Conservation (phyloP, 2,329 filamentous ascomycete genomes). For the Sclerotinia borealis region DNA sequence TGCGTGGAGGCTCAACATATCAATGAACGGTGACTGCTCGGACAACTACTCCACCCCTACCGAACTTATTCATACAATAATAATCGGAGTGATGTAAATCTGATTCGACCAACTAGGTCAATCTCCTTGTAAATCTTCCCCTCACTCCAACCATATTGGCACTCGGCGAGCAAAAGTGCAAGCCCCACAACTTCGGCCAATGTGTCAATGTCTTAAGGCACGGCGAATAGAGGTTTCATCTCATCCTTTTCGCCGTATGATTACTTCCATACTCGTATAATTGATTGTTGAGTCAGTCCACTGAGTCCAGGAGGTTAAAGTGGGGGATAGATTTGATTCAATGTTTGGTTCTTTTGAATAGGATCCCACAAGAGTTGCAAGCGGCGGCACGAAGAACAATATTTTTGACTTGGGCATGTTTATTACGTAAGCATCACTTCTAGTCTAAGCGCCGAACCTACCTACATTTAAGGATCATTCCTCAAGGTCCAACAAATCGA, state of each 20-base stretch:
- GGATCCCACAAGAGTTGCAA: neutral
- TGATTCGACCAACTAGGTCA: neutral
- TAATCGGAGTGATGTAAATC: neutral
- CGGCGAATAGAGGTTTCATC: neutral
- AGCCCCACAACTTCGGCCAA: neutral
- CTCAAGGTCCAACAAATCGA: neutral
- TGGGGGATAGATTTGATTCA: neutral
- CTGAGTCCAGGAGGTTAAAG: neutral
- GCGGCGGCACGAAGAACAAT: neutral
- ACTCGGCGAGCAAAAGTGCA: neutral
- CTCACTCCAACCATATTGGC: neutral
- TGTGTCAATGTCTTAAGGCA: neutral
- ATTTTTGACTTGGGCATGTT: neutral
- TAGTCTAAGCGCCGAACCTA: neutral
- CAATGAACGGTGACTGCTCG: neutral
- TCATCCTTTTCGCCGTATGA: neutral
- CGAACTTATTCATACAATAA: neutral
- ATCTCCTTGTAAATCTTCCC: neutral
- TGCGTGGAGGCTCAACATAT: neutral
- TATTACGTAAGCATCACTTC: neutral
- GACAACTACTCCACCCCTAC: neutral
- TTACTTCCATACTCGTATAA: neutral
- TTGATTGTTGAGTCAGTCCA: neutral
- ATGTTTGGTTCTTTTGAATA: neutral
- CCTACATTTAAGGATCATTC: too few species aligned